Evolutionary conservation across 2,329 filamentous ascomycete genomes (phyloP).

Genomic region (Monosporascus sp.): DNA sequence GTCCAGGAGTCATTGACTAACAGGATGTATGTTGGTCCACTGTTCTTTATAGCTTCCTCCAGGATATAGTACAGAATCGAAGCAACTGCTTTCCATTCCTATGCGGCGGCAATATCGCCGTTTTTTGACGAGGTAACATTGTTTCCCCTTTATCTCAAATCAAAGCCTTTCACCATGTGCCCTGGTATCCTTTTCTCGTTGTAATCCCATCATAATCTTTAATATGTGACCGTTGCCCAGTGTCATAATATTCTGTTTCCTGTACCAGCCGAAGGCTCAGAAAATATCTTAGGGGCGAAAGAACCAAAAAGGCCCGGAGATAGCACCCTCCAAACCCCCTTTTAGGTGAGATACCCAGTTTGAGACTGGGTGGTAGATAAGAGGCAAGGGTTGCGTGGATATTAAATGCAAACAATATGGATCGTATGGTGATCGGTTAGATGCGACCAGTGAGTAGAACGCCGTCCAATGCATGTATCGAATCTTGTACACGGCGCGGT

Average conservation of each 20-base stretch:
- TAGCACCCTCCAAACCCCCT: too few relatives aligned
- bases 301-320: too few relatives aligned
- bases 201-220: conserved; percentile 3
- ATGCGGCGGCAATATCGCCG: background rate
- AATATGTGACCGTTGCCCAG: conserved; percentile 12
- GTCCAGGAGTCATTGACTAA: too few relatives aligned
- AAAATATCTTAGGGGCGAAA: conserved; percentile 2
- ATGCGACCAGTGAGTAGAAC: background rate
- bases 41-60: background rate
- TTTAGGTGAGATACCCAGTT: background rate
- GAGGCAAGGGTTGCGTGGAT: background rate
- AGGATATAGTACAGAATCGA: background rate
- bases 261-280: conserved; percentile 13
- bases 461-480: background rate
- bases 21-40: background rate
- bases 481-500: background rate
- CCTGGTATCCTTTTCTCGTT: conserved; percentile 8
- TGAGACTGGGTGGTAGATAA: background rate
- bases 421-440: background rate
- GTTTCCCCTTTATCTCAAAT: background rate
- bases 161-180: background rate
- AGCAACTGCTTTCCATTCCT: too few relatives aligned
- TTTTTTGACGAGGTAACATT: conserved; percentile 13
- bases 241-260: conserved; percentile 15
- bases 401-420: background rate